A percentile compares a stretch with the other conserved stretches of the same genome.
Conservation (phyloP, 164 flowering plant species). For the Dillenia turbinata region DNA sequence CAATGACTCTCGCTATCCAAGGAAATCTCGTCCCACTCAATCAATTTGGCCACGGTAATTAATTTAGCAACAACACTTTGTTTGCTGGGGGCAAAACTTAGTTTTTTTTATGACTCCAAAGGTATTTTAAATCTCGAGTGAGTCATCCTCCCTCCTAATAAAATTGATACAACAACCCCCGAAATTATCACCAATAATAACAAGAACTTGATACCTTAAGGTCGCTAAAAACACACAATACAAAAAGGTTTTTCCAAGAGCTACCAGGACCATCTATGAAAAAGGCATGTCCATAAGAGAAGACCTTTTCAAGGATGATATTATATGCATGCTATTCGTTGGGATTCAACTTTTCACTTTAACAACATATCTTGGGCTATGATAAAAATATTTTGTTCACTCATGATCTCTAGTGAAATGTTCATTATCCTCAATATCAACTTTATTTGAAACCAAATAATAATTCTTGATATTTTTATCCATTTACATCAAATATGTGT, state of each 20-base stretch:
- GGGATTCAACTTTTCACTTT: constrained; percentile 1
- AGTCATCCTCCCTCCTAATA: constrained; percentile 12
- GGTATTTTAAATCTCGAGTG: constrained; percentile 20
- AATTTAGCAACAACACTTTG: background rate
- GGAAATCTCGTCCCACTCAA: constrained; percentile 14
- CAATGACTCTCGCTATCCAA: constrained; percentile 3
- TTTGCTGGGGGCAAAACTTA: constrained; percentile 4
- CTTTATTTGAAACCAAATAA: too few species aligned
- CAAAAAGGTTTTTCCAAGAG: constrained; percentile 10
- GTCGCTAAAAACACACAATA: constrained; percentile 5
- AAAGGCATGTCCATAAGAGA: background rate
- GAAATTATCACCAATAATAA: background rate
- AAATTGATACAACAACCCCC: constrained; percentile 7
- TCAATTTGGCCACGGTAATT: background rate
- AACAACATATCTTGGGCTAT: background rate
- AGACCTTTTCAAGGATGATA: background rate
- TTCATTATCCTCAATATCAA: too few species aligned
- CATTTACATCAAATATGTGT: too few species aligned
- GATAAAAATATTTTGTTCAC: too few species aligned
- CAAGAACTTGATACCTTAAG: background rate
- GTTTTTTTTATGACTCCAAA: background rate
- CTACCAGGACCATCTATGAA: constrained; percentile 15
- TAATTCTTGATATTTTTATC: too few species aligned
- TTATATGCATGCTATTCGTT: background rate
- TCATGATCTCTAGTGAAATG: too few species aligned